These are phyloP conservation scores for Phytopythium chamaehyphon DNA, from an alignment of 352 stramenopile species.

Conservation along the genomic window DNA sequence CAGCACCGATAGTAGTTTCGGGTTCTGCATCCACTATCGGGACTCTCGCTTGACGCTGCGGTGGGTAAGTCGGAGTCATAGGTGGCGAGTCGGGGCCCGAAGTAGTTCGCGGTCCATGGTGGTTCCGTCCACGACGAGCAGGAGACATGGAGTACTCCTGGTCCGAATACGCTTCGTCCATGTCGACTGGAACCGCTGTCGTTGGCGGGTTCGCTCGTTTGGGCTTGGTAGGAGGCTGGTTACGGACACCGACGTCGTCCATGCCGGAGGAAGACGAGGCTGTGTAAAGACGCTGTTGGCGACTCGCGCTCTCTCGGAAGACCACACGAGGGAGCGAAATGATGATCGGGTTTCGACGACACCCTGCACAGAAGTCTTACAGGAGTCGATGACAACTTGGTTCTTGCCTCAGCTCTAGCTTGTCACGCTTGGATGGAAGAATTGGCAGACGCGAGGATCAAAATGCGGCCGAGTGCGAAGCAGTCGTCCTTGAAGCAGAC, in stretches of 20 bases:
- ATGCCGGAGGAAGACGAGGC: constrained; percentile 26
- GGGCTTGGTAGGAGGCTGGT: constrained; percentile 66
- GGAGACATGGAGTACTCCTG: constrained; percentile 57
- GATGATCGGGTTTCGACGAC: not conserved
- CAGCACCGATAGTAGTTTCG: constrained; percentile 77
- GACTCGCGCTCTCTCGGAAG: constrained; percentile 5
- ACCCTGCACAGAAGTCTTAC: not conserved
- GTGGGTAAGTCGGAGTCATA: constrained; percentile 56
- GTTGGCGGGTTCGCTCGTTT: constrained; percentile 53
- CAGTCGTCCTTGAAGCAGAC: not conserved
- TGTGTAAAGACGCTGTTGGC: constrained; percentile 14
- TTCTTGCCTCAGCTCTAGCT: too few relatives aligned
- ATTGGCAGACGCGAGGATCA: constrained; percentile 1
- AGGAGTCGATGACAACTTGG: not conserved
- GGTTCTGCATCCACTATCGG: constrained; percentile 73
- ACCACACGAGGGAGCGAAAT: constrained; percentile 40
- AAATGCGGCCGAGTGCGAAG: not conserved
- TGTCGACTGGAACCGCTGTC: constrained; percentile 24
- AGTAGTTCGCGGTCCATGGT: constrained; percentile 8
- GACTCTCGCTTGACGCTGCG: constrained; percentile 39
- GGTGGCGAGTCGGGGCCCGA: constrained; percentile 49
- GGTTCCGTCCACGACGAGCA: constrained; percentile 56
- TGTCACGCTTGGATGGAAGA: not conserved
- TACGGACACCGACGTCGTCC: constrained; percentile 46
- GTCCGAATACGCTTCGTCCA: constrained; percentile 59